Evolutionary conservation across 192 early-diverging fungal genomes (phyloP).

Genomic region (Podila minutissima): DNA sequence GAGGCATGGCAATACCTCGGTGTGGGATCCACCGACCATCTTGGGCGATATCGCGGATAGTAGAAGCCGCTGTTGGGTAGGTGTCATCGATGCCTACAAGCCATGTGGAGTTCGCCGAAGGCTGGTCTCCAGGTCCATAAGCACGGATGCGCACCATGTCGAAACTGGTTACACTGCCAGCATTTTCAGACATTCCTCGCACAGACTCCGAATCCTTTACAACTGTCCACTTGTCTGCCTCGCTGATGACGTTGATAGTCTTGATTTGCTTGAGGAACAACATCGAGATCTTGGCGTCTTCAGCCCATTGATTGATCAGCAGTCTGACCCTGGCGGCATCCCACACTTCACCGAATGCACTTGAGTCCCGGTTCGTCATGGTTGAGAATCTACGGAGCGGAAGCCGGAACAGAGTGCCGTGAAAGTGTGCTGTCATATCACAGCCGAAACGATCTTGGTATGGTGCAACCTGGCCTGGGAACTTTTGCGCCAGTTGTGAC

Average conservation of each 20-base stretch:
- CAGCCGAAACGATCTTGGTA: conserved; percentile 22
- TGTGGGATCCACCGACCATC: conserved; percentile 13
- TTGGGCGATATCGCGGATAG: neutral
- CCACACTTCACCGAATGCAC: neutral
- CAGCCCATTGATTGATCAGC: conserved; percentile 8
- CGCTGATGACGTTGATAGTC: neutral
- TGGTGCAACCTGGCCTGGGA: conserved; percentile 20
- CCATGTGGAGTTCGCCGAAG: neutral
- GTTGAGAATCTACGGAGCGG: conserved; percentile 12
- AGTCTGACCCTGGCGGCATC: neutral
- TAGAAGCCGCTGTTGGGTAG: neutral
- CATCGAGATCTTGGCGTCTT: conserved; percentile 14
- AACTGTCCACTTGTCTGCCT: neutral
- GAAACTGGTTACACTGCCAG: too few relatives aligned
- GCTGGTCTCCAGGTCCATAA: too few relatives aligned
- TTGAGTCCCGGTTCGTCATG: neutral
- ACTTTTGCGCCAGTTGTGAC: neutral
- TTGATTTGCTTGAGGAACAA: conserved; percentile 18
- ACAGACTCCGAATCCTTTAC: too few relatives aligned
- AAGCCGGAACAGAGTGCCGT: conserved; percentile 36
- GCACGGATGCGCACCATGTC: too few relatives aligned
- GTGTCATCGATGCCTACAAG: neutral
- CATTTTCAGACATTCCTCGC: too few relatives aligned
- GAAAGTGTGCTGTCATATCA: conserved; percentile 28
- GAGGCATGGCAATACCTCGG: conserved; percentile 15